phyloP scores from a whole-genome alignment of 2,329 filamentous ascomycete genomes.

The Fusarium fujikuroi region DNA sequence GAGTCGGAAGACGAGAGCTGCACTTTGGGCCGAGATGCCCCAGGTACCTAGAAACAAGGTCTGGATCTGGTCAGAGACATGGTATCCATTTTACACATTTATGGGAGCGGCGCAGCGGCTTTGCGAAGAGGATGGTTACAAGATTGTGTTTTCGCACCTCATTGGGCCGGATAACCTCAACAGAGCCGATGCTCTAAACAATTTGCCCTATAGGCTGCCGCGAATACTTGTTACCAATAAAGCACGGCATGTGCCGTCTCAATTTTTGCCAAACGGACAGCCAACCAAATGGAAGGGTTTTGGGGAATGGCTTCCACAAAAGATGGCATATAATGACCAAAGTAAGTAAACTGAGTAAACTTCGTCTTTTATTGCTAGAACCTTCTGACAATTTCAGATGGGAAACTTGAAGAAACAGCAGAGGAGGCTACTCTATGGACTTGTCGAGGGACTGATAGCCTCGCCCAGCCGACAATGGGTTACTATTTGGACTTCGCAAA shows the following conservation, averaged over 20 bases:
- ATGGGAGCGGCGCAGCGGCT: background rate
- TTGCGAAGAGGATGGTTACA: background rate
- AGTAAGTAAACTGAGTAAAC: background rate
- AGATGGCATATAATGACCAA: background rate
- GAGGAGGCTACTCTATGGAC: background rate
- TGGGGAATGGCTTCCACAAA: background rate
- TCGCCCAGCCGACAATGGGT: background rate
- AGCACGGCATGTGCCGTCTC: background rate
- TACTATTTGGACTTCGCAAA: background rate
- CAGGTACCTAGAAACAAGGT: background rate
- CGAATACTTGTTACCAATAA: background rate
- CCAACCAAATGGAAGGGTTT: background rate
- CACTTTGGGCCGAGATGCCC: background rate
- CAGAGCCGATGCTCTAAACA: background rate
- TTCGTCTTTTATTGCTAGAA: rapidly evolving
- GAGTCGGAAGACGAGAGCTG: background rate
- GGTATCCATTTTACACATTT: background rate
- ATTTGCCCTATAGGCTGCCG: background rate
- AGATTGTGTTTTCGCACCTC: background rate
- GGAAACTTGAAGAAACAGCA: background rate
- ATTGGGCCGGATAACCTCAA: background rate
- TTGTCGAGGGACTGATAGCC: background rate
- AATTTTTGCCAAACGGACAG: background rate
- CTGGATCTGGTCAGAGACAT: background rate
- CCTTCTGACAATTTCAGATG: background rate